Conservation (phyloP, 169 alveolate species). For the Besnoitia besnoiti region DNA sequence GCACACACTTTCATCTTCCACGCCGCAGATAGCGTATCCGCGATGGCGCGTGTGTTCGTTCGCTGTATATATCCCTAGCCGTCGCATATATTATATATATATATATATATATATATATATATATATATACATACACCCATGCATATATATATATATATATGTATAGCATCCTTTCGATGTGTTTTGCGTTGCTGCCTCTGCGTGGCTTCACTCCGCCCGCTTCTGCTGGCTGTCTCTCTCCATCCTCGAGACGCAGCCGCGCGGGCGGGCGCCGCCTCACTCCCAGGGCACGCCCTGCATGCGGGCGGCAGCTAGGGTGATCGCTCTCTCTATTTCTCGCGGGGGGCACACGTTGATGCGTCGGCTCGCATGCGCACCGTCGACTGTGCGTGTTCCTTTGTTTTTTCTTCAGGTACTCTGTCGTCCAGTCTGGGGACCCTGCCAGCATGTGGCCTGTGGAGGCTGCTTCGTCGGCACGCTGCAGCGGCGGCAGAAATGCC, state of each 20-base stretch:
- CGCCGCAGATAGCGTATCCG: too few relatives aligned
- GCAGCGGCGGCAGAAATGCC: conserved; percentile 15
- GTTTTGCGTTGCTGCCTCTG: background rate
- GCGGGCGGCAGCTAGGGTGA: too few relatives aligned
- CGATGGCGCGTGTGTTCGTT: too few relatives aligned
- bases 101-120: too few relatives aligned
- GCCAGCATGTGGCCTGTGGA: conserved; percentile 16
- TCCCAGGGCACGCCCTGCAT: too few relatives aligned
- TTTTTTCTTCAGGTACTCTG: background rate
- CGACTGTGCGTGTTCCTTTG: background rate
- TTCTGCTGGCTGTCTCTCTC: background rate
- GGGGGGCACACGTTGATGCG: too few relatives aligned
- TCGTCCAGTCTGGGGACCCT: conserved; percentile 14
- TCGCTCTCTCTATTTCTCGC: too few relatives aligned
- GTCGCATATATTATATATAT: too few relatives aligned
- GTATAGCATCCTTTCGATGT: background rate
- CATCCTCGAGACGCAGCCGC: background rate
- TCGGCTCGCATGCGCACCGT: background rate
- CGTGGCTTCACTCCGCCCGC: background rate
- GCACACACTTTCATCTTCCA: too few relatives aligned
- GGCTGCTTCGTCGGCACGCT: conserved; percentile 12
- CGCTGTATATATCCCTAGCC: background rate
- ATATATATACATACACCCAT: background rate
- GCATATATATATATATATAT: too few relatives aligned
- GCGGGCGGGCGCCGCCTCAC: background rate